These are phyloP conservation scores for Blastobotrys proliferans DNA, from an alignment of 1,139 yeast genomes.

Conservation along the genomic window DNA sequence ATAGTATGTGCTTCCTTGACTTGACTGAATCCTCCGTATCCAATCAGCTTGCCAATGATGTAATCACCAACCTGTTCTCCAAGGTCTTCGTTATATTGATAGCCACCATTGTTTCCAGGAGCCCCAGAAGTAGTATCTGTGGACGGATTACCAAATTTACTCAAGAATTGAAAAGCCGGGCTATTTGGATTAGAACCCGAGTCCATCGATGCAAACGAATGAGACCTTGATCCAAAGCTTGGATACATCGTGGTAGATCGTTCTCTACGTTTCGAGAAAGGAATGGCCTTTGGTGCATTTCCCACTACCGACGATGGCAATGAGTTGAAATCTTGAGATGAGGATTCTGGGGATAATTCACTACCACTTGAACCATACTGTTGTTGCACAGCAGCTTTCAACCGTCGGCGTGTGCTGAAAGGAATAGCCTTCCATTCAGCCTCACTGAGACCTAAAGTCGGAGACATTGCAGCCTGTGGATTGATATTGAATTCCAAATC, in stretches of 20 bases:
- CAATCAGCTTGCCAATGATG: conserved; percentile 64
- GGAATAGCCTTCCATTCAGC: conserved; percentile 30
- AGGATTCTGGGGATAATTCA: not conserved
- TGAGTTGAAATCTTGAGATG: conserved; percentile 1
- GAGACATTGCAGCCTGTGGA: conserved; percentile 19
- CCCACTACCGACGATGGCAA: conserved; percentile 7
- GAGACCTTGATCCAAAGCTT: not conserved
- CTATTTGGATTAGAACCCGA: conserved; percentile 30
- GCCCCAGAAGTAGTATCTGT: conserved; percentile 16
- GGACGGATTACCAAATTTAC: conserved; percentile 36
- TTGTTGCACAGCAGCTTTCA: conserved; percentile 21
- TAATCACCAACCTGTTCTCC: conserved; percentile 48
- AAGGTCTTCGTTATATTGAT: conserved; percentile 38
- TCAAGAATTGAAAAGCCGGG: conserved; percentile 40
- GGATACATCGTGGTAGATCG: conserved; percentile 25
- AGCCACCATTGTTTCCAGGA: conserved; percentile 8
- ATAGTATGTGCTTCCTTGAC: conserved; percentile 64
- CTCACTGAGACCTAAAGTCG: conserved; percentile 25
- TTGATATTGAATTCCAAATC: conserved; percentile 16
- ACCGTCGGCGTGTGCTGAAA: conserved; percentile 26
- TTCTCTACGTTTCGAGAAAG: conserved; percentile 22
- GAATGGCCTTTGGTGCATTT: conserved; percentile 9
- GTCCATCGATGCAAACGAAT: conserved; percentile 19
- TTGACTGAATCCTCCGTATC: conserved; percentile 90
- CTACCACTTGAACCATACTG: not conserved